Percentiles rank a stretch among this genome's conserved stretches.
These are phyloP conservation scores for Royoungia palumana DNA, from an alignment of 768 basidiomycete genomes.

Conservation along the genomic window DNA sequence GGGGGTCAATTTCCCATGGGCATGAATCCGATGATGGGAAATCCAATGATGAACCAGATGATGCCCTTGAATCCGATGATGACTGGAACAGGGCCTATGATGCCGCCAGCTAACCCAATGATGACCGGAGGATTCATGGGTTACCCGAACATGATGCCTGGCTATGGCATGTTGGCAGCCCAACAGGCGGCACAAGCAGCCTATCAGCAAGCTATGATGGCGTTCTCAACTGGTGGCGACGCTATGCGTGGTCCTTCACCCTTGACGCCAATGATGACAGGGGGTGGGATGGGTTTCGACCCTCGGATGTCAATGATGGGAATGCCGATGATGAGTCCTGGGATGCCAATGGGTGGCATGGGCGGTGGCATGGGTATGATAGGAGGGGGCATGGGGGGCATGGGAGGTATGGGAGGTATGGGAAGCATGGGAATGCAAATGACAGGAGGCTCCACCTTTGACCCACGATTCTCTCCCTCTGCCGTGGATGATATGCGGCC, in stretches of 20 bases:
- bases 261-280: slow-evolving; percentile 58
- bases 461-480: slow-evolving; percentile 49
- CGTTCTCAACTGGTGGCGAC: slow-evolving; percentile 72
- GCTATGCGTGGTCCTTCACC: slow-evolving; percentile 37
- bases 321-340: slow-evolving; percentile 62
- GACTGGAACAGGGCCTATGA: slow-evolving; percentile 52
- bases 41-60: slow-evolving; percentile 53
- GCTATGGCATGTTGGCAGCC: slow-evolving; percentile 68
- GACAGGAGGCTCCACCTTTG: slow-evolving; percentile 62
- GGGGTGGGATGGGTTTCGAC: slow-evolving; percentile 54
- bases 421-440: slow-evolving; percentile 50
- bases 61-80: slow-evolving; percentile 57
- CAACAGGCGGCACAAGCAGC: slow-evolving; percentile 80
- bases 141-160: slow-evolving; percentile 39
- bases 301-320: slow-evolving; percentile 83
- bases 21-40: slow-evolving; percentile 72
- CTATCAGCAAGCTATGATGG: slow-evolving; percentile 88
- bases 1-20: slow-evolving; percentile 41
- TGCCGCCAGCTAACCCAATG: slow-evolving; percentile 46
- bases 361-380: slow-evolving; percentile 40
- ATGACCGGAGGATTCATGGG: slow-evolving; percentile 52
- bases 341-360: slow-evolving; percentile 40
- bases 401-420: slow-evolving; percentile 40
- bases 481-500: slow-evolving; percentile 30
- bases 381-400: slow-evolving; percentile 29